Conservation (phyloP, 2,329 filamentous ascomycete genomes). For the Talaromyces funiculosus region DNA sequence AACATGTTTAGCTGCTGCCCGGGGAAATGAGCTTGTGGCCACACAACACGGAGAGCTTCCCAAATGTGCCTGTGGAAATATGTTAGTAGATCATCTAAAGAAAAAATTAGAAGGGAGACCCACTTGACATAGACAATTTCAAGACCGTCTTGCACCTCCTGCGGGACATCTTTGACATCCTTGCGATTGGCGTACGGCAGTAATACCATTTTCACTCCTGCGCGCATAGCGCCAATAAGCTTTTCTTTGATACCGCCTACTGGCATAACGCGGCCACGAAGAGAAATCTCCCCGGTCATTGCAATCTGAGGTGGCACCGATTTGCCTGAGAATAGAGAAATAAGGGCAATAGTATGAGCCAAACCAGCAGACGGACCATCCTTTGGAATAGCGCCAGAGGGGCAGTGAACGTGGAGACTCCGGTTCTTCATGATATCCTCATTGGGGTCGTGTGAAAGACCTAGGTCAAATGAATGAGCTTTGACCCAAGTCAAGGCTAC, state of each 20-base stretch:
- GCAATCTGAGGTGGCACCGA: conserved; percentile 85
- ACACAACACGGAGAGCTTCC: conserved; percentile 85
- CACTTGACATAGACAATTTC: conserved; percentile 87
- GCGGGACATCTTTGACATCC: conserved; percentile 82
- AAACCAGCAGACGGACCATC: conserved; percentile 80
- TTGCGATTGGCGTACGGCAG: conserved; percentile 85
- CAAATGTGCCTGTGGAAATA: conserved; percentile 68
- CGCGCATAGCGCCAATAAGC: conserved; percentile 84
- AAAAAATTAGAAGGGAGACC: conserved; percentile 29
- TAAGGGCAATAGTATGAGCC: conserved; percentile 87
- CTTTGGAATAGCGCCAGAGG: conserved; percentile 90
- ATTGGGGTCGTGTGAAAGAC: conserved; percentile 69
- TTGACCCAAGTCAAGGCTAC: conserved; percentile 97
- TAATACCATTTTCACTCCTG: conserved; percentile 90
- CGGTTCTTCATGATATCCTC: conserved; percentile 95
- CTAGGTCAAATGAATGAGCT: conserved; percentile 85
- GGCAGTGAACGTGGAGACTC: conserved; percentile 93
- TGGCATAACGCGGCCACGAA: conserved; percentile 84
- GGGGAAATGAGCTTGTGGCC: conserved; percentile 85
- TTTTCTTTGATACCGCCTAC: conserved; percentile 99
- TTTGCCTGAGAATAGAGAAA: conserved; percentile 81
- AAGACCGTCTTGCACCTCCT: conserved; percentile 80
- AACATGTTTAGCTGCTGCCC: conserved; percentile 64
- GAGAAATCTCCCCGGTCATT: conserved; percentile 79
- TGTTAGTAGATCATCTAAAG: conserved; percentile 19